These are phyloP conservation scores for Cucurbita moschata DNA, from an alignment of 306 rosid species.

Conservation along the genomic window DNA sequence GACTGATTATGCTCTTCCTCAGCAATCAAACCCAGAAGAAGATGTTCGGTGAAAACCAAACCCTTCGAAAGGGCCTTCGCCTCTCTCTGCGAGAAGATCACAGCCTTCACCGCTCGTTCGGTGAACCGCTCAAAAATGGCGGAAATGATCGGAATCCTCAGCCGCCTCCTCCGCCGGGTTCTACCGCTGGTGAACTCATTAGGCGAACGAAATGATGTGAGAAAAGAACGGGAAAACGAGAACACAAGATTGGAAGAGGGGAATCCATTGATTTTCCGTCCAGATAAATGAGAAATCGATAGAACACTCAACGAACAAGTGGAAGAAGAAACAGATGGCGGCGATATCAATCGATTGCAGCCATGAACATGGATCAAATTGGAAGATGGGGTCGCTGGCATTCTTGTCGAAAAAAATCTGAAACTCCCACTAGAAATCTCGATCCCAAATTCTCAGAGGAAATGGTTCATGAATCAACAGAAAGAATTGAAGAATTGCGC, in stretches of 20 bases:
- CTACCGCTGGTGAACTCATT: background rate
- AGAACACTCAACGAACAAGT: background rate
- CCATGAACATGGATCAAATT: background rate
- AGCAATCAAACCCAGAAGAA: conserved; percentile 66
- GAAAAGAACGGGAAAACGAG: background rate
- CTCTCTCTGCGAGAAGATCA: conserved; percentile 56
- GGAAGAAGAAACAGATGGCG: conserved; percentile 3
- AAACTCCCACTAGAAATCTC: background rate
- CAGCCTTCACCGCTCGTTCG: conserved; percentile 62
- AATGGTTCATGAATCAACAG: background rate
- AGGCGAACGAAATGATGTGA: background rate
- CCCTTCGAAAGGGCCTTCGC: conserved; percentile 49
- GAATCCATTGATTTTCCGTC: background rate
- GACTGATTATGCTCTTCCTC: conserved; percentile 29
- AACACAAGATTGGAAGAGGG: background rate
- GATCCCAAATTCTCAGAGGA: background rate
- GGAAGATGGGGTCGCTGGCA: conserved; percentile 1
- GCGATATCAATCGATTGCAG: background rate
- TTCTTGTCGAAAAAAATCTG: background rate
- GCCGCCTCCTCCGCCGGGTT: conserved; percentile 3
- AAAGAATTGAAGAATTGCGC: background rate
- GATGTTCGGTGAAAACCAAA: conserved; percentile 52
- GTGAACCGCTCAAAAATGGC: conserved; percentile 69
- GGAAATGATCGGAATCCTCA: conserved; percentile 7
- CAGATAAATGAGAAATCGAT: background rate